Evolutionary conservation across 169 alveolate genomes (phyloP).

Genomic region (Blepharisma undulans): DNA sequence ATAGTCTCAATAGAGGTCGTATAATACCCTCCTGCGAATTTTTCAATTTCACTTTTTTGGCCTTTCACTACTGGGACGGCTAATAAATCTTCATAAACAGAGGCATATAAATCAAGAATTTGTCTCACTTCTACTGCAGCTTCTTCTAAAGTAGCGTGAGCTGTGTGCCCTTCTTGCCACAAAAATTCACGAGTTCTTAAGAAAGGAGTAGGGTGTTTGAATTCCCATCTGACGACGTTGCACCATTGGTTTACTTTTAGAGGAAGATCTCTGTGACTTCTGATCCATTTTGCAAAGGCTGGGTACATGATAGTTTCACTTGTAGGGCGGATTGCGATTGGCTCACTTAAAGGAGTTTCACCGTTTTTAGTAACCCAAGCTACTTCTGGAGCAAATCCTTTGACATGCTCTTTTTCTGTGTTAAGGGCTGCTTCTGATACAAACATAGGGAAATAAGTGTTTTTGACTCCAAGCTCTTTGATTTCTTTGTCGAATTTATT

Average conservation of each 20-base stretch:
- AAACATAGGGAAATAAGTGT: conserved; percentile 96
- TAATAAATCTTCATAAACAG: conserved; percentile 94
- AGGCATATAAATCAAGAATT: conserved; percentile 89
- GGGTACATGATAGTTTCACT: conserved; percentile 99
- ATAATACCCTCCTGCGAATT: conserved; percentile 98
- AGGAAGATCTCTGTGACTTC: conserved; percentile 99
- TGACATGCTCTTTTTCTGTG: conserved; percentile 97
- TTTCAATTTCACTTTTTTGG: conserved; percentile 95
- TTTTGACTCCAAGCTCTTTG: conserved; percentile 89
- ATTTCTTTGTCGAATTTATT: conserved; percentile 89
- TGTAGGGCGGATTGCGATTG: conserved; percentile 99
- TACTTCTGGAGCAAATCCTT: conserved; percentile 99
- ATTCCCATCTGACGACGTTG: conserved; percentile 99
- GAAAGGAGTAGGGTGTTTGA: conserved; percentile 99
- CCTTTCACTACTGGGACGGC: conserved; percentile 99
- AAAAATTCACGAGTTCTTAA: conserved; percentile 99
- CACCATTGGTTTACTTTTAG: conserved; percentile 96
- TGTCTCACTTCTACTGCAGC: conserved; percentile 91
- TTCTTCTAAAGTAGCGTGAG: conserved; percentile 96
- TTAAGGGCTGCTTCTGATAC: conserved; percentile 93
- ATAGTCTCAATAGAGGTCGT: conserved; percentile 97
- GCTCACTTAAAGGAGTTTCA: conserved; percentile 92
- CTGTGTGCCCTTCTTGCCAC: conserved; percentile 99
- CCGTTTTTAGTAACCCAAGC: conserved; percentile 99
- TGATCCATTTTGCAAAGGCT: conserved; percentile 97